Evolutionary conservation across 371 early-diverging fungal genomes (phyloP).

Genomic region (Parasitella parasitica): DNA sequence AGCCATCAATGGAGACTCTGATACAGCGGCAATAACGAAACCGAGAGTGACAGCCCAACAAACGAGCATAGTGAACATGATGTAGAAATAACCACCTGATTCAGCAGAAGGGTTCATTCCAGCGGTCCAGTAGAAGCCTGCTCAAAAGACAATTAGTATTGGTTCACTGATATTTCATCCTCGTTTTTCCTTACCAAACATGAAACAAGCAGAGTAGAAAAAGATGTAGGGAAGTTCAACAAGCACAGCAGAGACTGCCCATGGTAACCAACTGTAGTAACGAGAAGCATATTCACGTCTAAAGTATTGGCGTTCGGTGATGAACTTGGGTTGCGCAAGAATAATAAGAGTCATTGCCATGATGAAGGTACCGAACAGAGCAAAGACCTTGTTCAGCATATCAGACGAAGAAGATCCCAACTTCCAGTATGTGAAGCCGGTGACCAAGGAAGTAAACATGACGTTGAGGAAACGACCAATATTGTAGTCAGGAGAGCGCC

Average conservation of each 20-base stretch:
- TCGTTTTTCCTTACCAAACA: no score
- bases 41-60: conserved; percentile 71
- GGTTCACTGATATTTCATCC: no score
- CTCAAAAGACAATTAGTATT: no score
- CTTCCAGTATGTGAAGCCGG: conserved; percentile 77
- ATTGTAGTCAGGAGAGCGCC: conserved; percentile 69
- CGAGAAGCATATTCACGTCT: conserved; percentile 71
- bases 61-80: conserved; percentile 59
- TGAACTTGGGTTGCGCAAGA: conserved; percentile 72
- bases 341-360: conserved; percentile 70
- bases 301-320: conserved; percentile 68
- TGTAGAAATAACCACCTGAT: conserved; percentile 61
- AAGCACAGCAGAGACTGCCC: conserved; percentile 52
- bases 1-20: conserved; percentile 61
- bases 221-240: conserved; percentile 64
- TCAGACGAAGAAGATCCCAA: conserved; percentile 55
- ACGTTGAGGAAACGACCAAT: conserved; percentile 60
- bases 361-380: conserved; percentile 67
- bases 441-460: conserved; percentile 53
- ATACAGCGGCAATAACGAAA: conserved; percentile 48
- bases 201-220: conserved; percentile 56
- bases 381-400: conserved; percentile 70
- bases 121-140: conserved; percentile 76
- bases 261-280: conserved; percentile 73
- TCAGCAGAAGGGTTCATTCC: conserved; percentile 53